phyloP scores from a whole-genome alignment of 2,329 filamentous ascomycete genomes.

The Penicillium sp. region DNA sequence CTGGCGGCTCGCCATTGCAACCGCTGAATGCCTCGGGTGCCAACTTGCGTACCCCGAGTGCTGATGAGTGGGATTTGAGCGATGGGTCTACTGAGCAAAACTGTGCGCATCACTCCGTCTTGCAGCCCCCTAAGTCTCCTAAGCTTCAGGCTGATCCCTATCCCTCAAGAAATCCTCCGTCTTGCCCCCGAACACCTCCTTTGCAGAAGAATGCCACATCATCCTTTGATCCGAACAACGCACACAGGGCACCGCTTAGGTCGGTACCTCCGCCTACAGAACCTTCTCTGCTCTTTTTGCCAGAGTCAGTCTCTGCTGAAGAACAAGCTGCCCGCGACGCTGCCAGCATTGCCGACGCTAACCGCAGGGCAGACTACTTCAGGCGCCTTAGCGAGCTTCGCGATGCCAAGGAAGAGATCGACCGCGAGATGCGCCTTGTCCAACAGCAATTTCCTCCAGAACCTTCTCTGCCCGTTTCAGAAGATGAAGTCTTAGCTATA shows the following conservation, averaged over 20 bases:
- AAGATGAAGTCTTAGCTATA: too few species aligned
- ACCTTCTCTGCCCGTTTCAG: too few species aligned
- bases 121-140: conserved; percentile 60
- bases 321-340: too few species aligned
- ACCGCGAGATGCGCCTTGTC: too few species aligned
- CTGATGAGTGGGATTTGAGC: conserved; percentile 36
- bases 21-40: conserved; percentile 79
- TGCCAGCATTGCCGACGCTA: too few species aligned
- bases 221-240: conserved; percentile 46
- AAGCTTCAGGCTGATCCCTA: conserved; percentile 28
- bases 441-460: too few species aligned
- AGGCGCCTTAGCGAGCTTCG: too few species aligned
- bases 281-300: too few species aligned
- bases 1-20: conserved; percentile 58
- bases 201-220: conserved; percentile 32
- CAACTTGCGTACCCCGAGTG: conserved; percentile 66
- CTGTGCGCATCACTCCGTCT: conserved; percentile 48
- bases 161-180: conserved; percentile 51
- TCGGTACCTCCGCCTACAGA: too few species aligned
- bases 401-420: too few species aligned
- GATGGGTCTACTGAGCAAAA: conserved; percentile 30
- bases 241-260: background rate
- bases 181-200: background rate
- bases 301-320: too few species aligned
- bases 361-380: too few species aligned